Evolutionary conservation across 1,139 yeast genomes (phyloP), one percentile per base, ranked within the genome.

Genomic region (Scheffersomyces lignicola): DNA sequence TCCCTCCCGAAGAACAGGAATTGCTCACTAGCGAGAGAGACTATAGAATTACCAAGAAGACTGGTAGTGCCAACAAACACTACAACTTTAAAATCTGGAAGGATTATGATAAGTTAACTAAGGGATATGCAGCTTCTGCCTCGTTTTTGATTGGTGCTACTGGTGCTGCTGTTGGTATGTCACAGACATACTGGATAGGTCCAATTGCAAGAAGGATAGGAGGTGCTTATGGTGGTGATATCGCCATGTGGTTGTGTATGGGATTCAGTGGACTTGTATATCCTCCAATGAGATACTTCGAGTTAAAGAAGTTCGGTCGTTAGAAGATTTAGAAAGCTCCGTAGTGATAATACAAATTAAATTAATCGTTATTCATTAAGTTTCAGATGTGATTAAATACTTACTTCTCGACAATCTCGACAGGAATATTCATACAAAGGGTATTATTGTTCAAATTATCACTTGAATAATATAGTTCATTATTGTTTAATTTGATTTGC

Each of bases 91-190:
- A 65, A 3, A 68, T 72, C 31, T 84, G 92, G 89, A 72, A 84
- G 51, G 73, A 79, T 46, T 65, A 62, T 29, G 56, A 56, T 11
- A 67, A 65, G 22, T 62, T 84, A 39, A 82, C 90, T 1, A 63
- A 65, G 29, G 88, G 90, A 4, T 60, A 65, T 31, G 90, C 92
- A 0, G 83, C 92, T 0, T 62, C 81, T 9, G 48, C 61, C 4
- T 64, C 89, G 0, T 83, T 83, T 45, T 48, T 71, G 3, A 59
- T 73, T 35, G 94, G 94, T 26, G 80, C 81, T 9, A 80, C 76
- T 1, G 94, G 92, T 20, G 90, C 86, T 1, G 85, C 81, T 3
- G 63, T 84, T n/a, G 92, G 92, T 5, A 84, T 84, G 95, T 73
- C 84, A 15, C 95, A 84, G 51, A 81, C 78, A 1, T 85, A 84